These are phyloP conservation scores for Penicillium frequentans DNA, from an alignment of 2,329 filamentous ascomycete species.

Conservation along the genomic window DNA sequence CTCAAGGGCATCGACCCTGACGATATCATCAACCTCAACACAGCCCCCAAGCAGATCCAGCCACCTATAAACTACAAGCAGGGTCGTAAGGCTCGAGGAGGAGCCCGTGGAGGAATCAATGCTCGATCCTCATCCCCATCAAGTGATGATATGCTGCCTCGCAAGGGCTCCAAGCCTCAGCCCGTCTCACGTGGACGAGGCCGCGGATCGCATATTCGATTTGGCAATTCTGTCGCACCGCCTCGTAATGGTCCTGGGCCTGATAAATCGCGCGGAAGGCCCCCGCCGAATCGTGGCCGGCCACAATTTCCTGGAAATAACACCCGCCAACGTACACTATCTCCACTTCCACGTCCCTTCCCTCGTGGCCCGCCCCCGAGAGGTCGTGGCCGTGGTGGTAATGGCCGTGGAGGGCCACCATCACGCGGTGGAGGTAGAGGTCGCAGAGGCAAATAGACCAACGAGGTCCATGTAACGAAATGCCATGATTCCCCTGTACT, in stretches of 20 bases:
- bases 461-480: neutral
- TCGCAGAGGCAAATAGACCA: constrained; percentile 12
- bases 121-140: constrained; percentile 29
- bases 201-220: constrained; percentile 36
- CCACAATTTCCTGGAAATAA: neutral
- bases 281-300: neutral
- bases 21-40: constrained; percentile 42
- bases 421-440: constrained; percentile 19
- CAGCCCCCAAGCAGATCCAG: constrained; percentile 10
- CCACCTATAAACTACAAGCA: constrained; percentile 2
- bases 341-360: neutral
- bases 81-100: constrained; percentile 27
- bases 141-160: constrained; percentile 31
- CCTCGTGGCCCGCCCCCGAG: constrained; percentile 1
- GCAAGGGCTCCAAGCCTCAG: constrained; percentile 26
- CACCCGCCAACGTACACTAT: neutral
- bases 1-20: constrained; percentile 37
- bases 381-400: constrained; percentile 16
- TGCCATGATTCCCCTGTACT: constrained; percentile 12
- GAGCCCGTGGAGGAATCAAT: constrained; percentile 2
- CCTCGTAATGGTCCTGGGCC: constrained; percentile 2
- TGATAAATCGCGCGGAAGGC: constrained; percentile 15
- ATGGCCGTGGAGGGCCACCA: constrained; percentile 16
- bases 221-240: constrained; percentile 28
- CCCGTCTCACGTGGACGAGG: constrained; percentile 24